These are phyloP conservation scores for Brassica napus DNA, from an alignment of 345 rosid species.

Conservation along the genomic window DNA sequence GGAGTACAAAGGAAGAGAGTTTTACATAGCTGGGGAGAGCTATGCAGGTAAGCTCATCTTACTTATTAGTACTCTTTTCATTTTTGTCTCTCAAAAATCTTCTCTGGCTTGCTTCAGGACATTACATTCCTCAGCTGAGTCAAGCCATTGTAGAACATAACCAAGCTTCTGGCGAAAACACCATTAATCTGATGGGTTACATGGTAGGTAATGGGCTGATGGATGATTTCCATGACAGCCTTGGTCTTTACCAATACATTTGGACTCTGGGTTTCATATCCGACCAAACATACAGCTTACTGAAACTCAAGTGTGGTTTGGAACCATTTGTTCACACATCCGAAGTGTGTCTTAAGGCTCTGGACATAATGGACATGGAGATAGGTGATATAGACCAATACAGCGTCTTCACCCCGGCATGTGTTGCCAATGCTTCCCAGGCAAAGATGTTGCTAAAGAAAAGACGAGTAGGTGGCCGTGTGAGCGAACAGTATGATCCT, in stretches of 20 bases:
- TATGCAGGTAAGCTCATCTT: slow-evolving; percentile 64
- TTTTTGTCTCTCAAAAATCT: not conserved
- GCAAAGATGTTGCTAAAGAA: slow-evolving; percentile 53
- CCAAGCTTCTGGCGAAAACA: slow-evolving; percentile 40
- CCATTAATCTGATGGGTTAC: slow-evolving; percentile 81
- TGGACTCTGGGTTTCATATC: slow-evolving; percentile 92
- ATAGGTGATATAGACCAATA: slow-evolving; percentile 83
- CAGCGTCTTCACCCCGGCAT: slow-evolving; percentile 81
- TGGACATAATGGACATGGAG: slow-evolving; percentile 60
- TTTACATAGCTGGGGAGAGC: slow-evolving; percentile 86
- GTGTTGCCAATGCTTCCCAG: slow-evolving; percentile 58
- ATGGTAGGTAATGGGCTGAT: slow-evolving; percentile 97
- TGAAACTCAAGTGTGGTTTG: slow-evolving; percentile 64
- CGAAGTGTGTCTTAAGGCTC: slow-evolving; percentile 51
- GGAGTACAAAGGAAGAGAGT: slow-evolving; percentile 79
- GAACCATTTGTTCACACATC: slow-evolving; percentile 75
- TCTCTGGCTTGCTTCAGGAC: slow-evolving; percentile 54
- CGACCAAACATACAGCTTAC: slow-evolving; percentile 71
- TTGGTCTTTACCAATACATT: slow-evolving; percentile 76
- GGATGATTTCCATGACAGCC: slow-evolving; percentile 79
- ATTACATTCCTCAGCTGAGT: slow-evolving; percentile 95
- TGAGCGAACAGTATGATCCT: slow-evolving; percentile 82
- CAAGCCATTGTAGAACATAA: slow-evolving; percentile 69
- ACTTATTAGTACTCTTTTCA: not conserved
- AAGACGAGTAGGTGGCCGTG: slow-evolving; percentile 58